These are phyloP conservation scores for Fabrea salina DNA, from an alignment of 169 alveolate species.

Conservation along the genomic window DNA sequence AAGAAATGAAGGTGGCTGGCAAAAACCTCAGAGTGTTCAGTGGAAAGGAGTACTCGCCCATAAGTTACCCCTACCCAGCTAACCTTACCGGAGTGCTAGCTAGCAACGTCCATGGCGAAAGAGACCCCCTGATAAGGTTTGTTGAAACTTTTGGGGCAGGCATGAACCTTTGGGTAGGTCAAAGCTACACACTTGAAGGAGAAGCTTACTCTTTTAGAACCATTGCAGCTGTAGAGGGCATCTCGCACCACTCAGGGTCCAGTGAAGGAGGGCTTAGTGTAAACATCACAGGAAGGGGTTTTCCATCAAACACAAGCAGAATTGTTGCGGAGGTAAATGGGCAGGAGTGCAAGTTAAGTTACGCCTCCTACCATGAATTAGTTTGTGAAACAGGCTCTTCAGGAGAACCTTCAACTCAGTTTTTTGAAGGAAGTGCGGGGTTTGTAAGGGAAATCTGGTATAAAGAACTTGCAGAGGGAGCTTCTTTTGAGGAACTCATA, in stretches of 20 bases:
- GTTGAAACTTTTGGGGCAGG: neutral
- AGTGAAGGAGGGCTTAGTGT: neutral
- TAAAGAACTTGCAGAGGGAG: neutral
- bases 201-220: neutral
- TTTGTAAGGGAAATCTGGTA: neutral
- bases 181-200: neutral
- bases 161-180: neutral
- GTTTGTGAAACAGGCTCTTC: neutral
- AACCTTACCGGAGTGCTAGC: neutral
- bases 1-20: neutral
- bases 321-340: neutral
- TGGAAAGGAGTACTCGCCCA: neutral
- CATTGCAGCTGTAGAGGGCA: neutral
- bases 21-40: neutral
- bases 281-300: conserved; percentile 1
- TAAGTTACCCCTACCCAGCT: neutral
- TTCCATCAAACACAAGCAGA: neutral
- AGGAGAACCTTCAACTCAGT: neutral
- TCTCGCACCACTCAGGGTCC: neutral
- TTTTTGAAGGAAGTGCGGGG: conserved; percentile 25
- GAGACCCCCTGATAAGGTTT: neutral
- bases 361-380: neutral
- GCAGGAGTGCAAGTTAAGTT: neutral
- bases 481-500: neutral
- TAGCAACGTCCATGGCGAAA: conserved; percentile 11